Evolutionary conservation across 2,329 filamentous ascomycete genomes (phyloP), one percentile per base, ranked within the genome.

Genomic region (Dendrostoma leiphaemia): DNA sequence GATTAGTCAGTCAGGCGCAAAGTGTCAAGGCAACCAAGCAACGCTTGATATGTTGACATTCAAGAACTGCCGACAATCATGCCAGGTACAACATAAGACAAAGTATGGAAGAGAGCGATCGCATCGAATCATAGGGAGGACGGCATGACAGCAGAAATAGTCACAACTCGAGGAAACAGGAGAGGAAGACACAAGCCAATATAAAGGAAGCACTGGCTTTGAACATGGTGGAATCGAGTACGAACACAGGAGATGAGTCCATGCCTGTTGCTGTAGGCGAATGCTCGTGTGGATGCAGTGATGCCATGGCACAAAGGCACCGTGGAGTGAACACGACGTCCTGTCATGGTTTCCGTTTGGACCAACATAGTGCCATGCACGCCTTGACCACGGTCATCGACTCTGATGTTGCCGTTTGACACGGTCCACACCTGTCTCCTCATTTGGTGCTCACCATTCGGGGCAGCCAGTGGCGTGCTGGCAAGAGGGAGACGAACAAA

Each of bases 191-290:
- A 51, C 29, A 46, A 38, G 49, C 21, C 35, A 32, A 49, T 52
- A 58, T 55, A 55, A 12, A 52, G 40, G 29, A 55, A 48, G 24
- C 21, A 41, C 32, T 45, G 19, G n/a, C 28, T n/a, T n/a, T 45
- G 38, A 21, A n/a, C 23, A 41, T 24, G 46, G 17, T 38, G 29
- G 13, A n/a, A 26, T 17, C n/a, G 19, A 35, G 13, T 29, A 19
- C n/a, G 28, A 15, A 23, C 26, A 24, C 26, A 65, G 59, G 58
- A 62, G 52, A 60, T 62, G 48, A 54, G 60, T 26, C 66, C 48
- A 40, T 44, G 44, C 13, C 31, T 62, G 28, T 52, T 60, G 43
- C 31, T 62, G 28, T 52, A 61, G 43, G 54, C 32, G 51, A 46
- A 32, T 38, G 40, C 28, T 52, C 38, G 32, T 46, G 35, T 34